Conservation (phyloP, 441 rosid species). For the Bruguiera hainesii region DNA sequence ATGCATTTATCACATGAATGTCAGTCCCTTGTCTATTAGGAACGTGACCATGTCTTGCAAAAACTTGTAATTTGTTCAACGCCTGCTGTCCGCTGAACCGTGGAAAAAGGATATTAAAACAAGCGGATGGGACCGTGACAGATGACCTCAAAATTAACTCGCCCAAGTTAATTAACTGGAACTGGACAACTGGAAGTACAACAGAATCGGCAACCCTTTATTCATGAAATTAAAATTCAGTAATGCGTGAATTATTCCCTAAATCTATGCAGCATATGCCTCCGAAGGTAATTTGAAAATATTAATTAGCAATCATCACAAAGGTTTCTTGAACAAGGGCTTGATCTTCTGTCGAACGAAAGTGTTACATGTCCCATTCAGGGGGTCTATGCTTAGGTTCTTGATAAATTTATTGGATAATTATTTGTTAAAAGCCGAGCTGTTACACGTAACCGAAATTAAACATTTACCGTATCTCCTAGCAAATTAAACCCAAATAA, state of each 20-base stretch:
- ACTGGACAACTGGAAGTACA: conserved; percentile 8
- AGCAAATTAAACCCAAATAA: not conserved
- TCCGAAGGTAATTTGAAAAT: conserved; percentile 16
- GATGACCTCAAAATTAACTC: conserved; percentile 1
- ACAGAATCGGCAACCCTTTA: conserved; percentile 3
- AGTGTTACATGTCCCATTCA: conserved; percentile 12
- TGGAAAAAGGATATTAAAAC: not conserved
- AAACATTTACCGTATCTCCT: not conserved
- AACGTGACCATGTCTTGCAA: too few species aligned
- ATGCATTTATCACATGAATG: too few species aligned
- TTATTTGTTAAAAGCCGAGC: not conserved
- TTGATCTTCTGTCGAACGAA: conserved; percentile 35
- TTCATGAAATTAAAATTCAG: conserved; percentile 14
- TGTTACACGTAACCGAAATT: not conserved
- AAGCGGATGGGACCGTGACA: not conserved
- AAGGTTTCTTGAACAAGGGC: conserved; percentile 34
- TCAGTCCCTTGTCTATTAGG: too few species aligned
- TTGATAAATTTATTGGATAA: not conserved
- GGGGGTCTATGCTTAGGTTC: not conserved
- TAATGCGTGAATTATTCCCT: conserved; percentile 46
- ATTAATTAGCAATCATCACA: conserved; percentile 4
- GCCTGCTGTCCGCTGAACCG: not conserved
- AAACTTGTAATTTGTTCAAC: too few species aligned
- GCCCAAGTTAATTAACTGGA: not conserved
- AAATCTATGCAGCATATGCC: conserved; percentile 44